Conservation (phyloP, 2,329 filamentous ascomycete genomes). For the Botrytis aclada region DNA sequence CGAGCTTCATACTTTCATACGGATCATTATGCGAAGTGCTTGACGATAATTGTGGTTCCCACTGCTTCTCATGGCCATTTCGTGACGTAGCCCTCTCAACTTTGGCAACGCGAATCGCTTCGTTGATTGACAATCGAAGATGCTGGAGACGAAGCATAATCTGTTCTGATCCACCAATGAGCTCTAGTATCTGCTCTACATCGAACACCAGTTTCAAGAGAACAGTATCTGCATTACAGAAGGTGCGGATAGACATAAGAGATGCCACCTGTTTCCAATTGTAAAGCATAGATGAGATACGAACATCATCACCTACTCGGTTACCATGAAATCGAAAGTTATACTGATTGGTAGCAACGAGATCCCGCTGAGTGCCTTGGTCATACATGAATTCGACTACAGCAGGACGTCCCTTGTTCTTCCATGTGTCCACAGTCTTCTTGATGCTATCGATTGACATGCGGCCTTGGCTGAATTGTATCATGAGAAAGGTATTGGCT, state of each 20-base stretch:
- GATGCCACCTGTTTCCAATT: slow-evolving; percentile 48
- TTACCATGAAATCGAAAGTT: slow-evolving; percentile 46
- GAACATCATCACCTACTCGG: slow-evolving; percentile 40
- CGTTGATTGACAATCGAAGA: slow-evolving; percentile 29
- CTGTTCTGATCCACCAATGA: slow-evolving; percentile 40
- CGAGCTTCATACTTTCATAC: slow-evolving; percentile 30
- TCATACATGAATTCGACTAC: slow-evolving; percentile 53
- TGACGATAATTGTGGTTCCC: slow-evolving; percentile 20
- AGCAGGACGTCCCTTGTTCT: slow-evolving; percentile 45
- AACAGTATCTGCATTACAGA: slow-evolving; percentile 48
- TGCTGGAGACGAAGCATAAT: slow-evolving; percentile 34
- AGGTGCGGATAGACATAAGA: slow-evolving; percentile 48
- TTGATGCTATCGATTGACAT: slow-evolving; percentile 35
- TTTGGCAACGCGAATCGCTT: slow-evolving; percentile 28
- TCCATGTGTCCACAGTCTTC: slow-evolving; percentile 40
- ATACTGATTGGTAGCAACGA: slow-evolving; percentile 46
- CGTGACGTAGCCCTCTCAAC: slow-evolving; percentile 10
- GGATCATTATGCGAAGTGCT: slow-evolving; percentile 20
- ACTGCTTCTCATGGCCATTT: slow-evolving; percentile 20
- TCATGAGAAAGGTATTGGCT: slow-evolving; percentile 38
- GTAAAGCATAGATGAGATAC: slow-evolving; percentile 43
- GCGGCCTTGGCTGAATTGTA: slow-evolving; percentile 35
- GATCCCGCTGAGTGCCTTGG: slow-evolving; percentile 47
- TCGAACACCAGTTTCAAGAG: slow-evolving; percentile 50
- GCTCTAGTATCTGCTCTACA: slow-evolving; percentile 46